These are phyloP conservation scores for Erodium maritimum DNA, from an alignment of 345 rosid genomes.

Conservation along the genomic window DNA sequence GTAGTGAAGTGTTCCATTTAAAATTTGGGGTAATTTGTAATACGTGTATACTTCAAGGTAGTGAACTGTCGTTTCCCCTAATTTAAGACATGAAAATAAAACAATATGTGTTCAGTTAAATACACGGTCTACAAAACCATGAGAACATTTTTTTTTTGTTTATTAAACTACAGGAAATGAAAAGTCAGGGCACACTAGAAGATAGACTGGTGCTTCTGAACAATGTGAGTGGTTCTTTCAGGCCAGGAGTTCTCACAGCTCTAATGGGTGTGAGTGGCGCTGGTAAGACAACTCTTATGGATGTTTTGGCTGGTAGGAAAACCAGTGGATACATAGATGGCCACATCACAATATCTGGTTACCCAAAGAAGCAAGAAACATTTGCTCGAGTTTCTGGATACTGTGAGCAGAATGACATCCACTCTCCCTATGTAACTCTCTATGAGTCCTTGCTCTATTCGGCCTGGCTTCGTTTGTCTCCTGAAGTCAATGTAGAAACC, in stretches of 20 bases:
- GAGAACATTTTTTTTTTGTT: no score
- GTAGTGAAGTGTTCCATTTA: no score
- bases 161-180: constrained; percentile 41
- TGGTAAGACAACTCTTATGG: constrained; percentile 82
- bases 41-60: no score
- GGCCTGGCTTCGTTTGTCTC: constrained; percentile 61
- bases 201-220: constrained; percentile 54
- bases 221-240: constrained; percentile 68
- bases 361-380: constrained; percentile 66
- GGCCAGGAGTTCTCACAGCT: constrained; percentile 81
- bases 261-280: constrained; percentile 76
- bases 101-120: no score
- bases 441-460: constrained; percentile 67
- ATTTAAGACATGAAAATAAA: no score
- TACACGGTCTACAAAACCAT: no score
- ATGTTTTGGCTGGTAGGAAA: constrained; percentile 81
- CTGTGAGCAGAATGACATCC: constrained; percentile 71
- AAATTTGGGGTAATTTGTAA: no score
- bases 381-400: constrained; percentile 75
- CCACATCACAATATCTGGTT: constrained; percentile 53
- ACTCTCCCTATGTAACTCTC: constrained; percentile 67
- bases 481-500: constrained; percentile 29
- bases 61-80: no score
- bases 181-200: constrained; percentile 38
- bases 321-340: constrained; percentile 74